Conservation (phyloP, 768 basidiomycete species). For the Lepiota subincarnata region DNA sequence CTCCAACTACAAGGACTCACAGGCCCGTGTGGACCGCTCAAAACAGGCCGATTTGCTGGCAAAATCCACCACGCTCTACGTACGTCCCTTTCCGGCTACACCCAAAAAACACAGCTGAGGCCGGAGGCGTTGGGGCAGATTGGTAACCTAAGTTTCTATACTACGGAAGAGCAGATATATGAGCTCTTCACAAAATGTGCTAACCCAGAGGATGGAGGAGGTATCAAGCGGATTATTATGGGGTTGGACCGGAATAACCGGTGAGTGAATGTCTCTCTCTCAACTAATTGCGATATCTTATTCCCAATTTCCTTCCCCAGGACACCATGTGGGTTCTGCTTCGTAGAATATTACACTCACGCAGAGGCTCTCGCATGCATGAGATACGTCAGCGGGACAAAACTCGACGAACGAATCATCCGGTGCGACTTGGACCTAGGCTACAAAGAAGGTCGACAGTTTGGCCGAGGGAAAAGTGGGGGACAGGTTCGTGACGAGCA, state of each 20-base stretch:
- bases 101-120: background rate
- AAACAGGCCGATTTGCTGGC: conserved; percentile 77
- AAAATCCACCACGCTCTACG: conserved; percentile 88
- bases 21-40: conserved; percentile 72
- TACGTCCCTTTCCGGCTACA: conserved; percentile 39
- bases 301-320: conserved; percentile 34
- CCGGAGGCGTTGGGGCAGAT: conserved; percentile 45
- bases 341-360: conserved; percentile 95
- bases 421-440: conserved; percentile 97
- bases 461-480: conserved; percentile 95
- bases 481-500: conserved; percentile 98
- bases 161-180: conserved; percentile 95
- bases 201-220: conserved; percentile 81
- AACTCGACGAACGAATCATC: conserved; percentile 97
- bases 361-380: conserved; percentile 89
- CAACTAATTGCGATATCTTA: conserved; percentile 1
- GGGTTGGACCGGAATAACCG: conserved; percentile 87
- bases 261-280: conserved; percentile 30
- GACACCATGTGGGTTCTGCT: conserved; percentile 94
- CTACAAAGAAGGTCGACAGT: conserved; percentile 95
- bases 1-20: conserved; percentile 96
- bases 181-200: conserved; percentile 91
- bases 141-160: conserved; percentile 92
- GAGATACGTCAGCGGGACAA: conserved; percentile 95
- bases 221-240: conserved; percentile 93